Evolutionary conservation across 306 rosid genomes (phyloP).

Genomic region (Carpinus viminea): DNA sequence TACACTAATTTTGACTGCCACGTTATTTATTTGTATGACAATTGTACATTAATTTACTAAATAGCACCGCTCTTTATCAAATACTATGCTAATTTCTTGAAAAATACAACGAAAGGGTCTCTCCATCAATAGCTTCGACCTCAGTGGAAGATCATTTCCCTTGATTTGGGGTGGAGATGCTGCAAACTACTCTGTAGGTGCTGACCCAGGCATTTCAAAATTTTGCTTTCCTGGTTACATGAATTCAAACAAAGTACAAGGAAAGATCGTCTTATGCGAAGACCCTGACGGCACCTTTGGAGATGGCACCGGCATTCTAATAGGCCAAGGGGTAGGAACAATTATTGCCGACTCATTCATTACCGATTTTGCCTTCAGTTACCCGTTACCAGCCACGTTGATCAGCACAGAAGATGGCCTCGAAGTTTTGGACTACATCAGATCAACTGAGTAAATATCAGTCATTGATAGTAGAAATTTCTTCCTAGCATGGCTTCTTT

Average conservation of each 20-base stretch:
- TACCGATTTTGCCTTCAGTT: conserved; percentile 19
- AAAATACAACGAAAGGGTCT: conserved; percentile 28
- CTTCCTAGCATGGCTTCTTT: not conserved
- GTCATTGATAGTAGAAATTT: not conserved
- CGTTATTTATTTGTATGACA: too few species aligned
- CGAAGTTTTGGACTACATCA: conserved; percentile 29
- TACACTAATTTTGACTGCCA: too few species aligned
- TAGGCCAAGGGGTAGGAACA: conserved; percentile 28
- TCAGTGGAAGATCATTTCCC: conserved; percentile 19
- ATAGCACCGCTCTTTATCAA: too few species aligned
- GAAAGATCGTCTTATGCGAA: conserved; percentile 34
- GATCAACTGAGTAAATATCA: conserved; percentile 18
- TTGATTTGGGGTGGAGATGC: conserved; percentile 43
- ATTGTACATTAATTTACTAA: too few species aligned
- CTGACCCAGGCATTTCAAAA: conserved; percentile 16
- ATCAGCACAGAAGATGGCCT: conserved; percentile 27
- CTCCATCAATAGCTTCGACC: conserved; percentile 27
- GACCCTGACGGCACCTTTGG: too few species aligned
- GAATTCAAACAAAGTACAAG: conserved; percentile 22
- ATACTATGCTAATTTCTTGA: not conserved
- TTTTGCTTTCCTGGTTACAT: not conserved
- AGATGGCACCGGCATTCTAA: conserved; percentile 23
- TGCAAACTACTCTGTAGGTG: conserved; percentile 36
- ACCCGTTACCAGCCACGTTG: conserved; percentile 22
- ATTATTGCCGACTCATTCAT: conserved; percentile 19